phyloP scores from a whole-genome alignment of 1,284 basidiomycete genomes.

The Trametes pubescens region DNA sequence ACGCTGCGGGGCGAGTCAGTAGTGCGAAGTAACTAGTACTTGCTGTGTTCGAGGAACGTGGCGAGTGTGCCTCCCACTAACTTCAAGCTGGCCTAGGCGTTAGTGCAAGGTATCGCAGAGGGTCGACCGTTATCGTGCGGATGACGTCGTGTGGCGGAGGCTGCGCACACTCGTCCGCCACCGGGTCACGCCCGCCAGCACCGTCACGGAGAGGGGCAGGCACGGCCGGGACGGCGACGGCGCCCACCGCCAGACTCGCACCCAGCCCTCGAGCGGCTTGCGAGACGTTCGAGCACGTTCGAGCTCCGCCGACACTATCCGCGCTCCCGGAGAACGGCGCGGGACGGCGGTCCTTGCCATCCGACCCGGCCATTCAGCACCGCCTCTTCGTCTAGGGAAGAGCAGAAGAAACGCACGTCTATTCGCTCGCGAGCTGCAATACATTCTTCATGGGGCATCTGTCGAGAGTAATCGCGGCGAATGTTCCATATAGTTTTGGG shows the following conservation, averaged over 20 bases:
- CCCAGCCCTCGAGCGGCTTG: background rate
- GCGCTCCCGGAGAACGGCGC: background rate
- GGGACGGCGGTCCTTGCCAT: background rate
- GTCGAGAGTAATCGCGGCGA: background rate
- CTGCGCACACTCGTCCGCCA: background rate
- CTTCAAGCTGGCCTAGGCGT: no score
- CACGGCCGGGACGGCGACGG: conserved; percentile 1
- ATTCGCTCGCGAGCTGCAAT: no score
- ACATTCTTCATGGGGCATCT: no score
- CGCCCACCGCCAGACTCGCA: conserved; percentile 3
- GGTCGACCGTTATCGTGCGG: background rate
- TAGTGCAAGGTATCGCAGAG: no score
- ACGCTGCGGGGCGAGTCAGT: background rate
- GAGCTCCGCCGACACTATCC: background rate
- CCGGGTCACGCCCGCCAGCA: background rate
- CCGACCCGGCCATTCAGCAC: background rate
- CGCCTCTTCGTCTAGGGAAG: background rate
- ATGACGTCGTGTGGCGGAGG: conserved; percentile 8
- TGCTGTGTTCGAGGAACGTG: no score
- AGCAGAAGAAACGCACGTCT: no score
- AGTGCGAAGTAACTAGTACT: no score
- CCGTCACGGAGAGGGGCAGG: conserved; percentile 1
- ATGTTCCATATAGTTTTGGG: background rate
- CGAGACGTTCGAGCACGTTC: background rate
- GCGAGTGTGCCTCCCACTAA: no score